Conservation (phyloP, 2,329 filamentous ascomycete genomes). For the Trichoderma breve region DNA sequence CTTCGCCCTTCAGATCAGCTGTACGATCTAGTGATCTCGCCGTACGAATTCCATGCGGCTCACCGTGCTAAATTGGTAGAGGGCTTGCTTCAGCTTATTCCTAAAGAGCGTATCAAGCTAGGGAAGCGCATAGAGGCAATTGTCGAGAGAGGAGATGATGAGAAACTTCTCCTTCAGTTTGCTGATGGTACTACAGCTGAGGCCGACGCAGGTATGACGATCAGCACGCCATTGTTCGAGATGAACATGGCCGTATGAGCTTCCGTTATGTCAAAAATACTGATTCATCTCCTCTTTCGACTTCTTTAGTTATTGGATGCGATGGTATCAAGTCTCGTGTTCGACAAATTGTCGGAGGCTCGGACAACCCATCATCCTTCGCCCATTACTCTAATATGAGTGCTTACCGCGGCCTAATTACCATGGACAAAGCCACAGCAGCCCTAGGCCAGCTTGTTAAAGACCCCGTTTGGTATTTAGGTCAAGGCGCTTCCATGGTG, state of each 20-base stretch:
- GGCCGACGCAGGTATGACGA: slow-evolving; percentile 25
- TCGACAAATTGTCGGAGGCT: slow-evolving; percentile 1
- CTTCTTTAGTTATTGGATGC: slow-evolving; percentile 16
- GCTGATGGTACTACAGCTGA: slow-evolving; percentile 37
- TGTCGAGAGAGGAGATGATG: slow-evolving; percentile 25
- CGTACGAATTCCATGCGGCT: neutral
- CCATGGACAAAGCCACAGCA: neutral
- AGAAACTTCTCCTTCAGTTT: slow-evolving; percentile 35
- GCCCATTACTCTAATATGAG: slow-evolving; percentile 14
- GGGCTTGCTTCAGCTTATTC: slow-evolving; percentile 40
- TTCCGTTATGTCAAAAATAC: neutral
- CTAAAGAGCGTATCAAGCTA: slow-evolving; percentile 31
- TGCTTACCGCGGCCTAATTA: neutral
- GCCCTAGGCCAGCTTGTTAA: neutral
- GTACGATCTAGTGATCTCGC: neutral
- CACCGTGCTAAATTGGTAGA: slow-evolving; percentile 28
- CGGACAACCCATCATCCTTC: neutral
- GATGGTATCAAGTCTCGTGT: slow-evolving; percentile 20
- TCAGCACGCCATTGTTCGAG: neutral
- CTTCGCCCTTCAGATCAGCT: neutral
- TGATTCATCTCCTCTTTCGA: neutral
- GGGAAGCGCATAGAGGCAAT: slow-evolving; percentile 37
- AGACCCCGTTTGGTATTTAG: neutral
- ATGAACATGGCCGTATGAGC: neutral
- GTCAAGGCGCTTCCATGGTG: neutral